Conservation (phyloP, 176 grass and related monocot genomes). For the Cymbopogon citratus region DNA sequence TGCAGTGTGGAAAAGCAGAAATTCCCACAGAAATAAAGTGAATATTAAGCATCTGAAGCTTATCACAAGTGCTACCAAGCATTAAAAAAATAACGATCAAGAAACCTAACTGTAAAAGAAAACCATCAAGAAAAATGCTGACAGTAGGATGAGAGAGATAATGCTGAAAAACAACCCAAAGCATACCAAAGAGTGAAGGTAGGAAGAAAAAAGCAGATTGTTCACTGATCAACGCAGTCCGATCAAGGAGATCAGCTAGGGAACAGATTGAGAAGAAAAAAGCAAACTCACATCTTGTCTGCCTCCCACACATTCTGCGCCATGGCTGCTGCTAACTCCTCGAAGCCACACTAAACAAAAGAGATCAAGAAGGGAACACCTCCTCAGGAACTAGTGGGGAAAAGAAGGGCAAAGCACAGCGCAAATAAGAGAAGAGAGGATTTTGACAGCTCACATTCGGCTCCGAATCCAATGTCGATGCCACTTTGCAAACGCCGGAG, state of each 20-base stretch:
- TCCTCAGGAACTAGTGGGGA: conserved; percentile 5
- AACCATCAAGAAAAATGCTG: not conserved
- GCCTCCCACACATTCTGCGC: conserved; percentile 51
- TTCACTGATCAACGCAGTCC: not conserved
- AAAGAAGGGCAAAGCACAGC: not conserved
- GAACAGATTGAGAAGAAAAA: not conserved
- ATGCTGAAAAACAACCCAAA: not conserved
- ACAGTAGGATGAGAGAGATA: not conserved
- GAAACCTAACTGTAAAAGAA: not conserved
- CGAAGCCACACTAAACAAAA: conserved; percentile 22
- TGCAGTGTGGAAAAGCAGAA: conserved; percentile 13
- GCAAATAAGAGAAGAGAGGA: conserved; percentile 1
- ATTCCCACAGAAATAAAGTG: conserved; percentile 19
- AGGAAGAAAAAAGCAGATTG: not conserved
- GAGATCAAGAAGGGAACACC: not conserved
- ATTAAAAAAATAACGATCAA: not conserved
- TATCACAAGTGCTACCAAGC: not conserved
- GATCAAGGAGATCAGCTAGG: not conserved
- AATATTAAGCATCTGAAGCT: not conserved
- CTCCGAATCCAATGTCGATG: conserved; percentile 21
- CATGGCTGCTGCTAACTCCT: conserved; percentile 31
- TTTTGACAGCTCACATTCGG: conserved; percentile 39
- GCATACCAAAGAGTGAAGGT: not conserved
- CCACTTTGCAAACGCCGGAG: not conserved
- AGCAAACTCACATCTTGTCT: conserved; percentile 57